Evolutionary conservation across 345 rosid species (phyloP).

Genomic region (Heritiera littoralis): DNA sequence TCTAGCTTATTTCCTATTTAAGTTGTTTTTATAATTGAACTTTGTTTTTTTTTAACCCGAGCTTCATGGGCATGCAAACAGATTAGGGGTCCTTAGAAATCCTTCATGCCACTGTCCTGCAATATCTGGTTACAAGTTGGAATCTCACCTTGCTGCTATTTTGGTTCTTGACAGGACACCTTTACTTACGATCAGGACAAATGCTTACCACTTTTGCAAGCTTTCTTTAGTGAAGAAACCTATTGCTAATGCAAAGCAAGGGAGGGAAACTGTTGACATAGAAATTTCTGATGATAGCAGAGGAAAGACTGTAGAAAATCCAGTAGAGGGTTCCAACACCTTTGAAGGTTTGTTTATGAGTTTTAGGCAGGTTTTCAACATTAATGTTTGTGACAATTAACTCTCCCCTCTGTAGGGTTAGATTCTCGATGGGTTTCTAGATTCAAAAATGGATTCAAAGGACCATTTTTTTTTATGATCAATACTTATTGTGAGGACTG

Average conservation of each 20-base stretch:
- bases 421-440: background rate
- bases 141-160: background rate
- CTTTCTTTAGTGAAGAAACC: constrained; percentile 76
- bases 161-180: constrained; percentile 52
- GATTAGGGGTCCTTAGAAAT: background rate
- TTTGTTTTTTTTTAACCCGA: background rate
- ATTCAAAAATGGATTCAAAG: background rate
- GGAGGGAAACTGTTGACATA: constrained; percentile 23
- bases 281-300: constrained; percentile 32
- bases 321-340: constrained; percentile 32
- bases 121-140: background rate
- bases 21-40: background rate
- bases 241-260: constrained; percentile 30
- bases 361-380: background rate
- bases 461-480: constrained; percentile 5
- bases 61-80: background rate
- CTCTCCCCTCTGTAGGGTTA: background rate
- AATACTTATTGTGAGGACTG: background rate
- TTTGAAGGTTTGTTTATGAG: constrained; percentile 41
- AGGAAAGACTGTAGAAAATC: constrained; percentile 24
- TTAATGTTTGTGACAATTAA: constrained; percentile 8
- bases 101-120: background rate
- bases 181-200: constrained; percentile 52
- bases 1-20: too few species aligned
- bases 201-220: constrained; percentile 92